These are phyloP conservation scores for Camellia lanceoleosa DNA, from an alignment of 148 eudicot species.

Conservation along the genomic window DNA sequence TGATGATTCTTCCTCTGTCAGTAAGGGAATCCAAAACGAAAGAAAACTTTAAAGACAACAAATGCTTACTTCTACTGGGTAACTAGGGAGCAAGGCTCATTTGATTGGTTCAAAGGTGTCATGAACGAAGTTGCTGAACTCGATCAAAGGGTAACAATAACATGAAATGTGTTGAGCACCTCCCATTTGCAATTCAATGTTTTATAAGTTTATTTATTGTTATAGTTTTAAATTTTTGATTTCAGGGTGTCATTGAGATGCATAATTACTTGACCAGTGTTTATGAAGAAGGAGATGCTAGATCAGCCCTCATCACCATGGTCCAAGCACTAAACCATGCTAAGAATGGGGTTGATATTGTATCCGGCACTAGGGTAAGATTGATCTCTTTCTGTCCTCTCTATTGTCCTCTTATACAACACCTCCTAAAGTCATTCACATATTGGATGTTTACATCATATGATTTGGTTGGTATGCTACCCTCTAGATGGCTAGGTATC, in stretches of 20 bases:
- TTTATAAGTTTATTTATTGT: background rate
- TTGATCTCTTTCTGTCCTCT: background rate
- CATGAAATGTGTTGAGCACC: background rate
- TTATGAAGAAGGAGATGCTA: conserved; percentile 97
- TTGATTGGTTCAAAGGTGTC: conserved; percentile 98
- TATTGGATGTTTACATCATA: no score
- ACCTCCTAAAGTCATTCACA: no score
- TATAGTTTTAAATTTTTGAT: conserved; percentile 1
- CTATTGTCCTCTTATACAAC: no score
- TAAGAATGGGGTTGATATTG: conserved; percentile 86
- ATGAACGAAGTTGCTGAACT: conserved; percentile 97
- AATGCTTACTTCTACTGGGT: conserved; percentile 98
- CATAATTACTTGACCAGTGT: conserved; percentile 95
- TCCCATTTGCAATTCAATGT: background rate
- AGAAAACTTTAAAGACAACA: conserved; percentile 68
- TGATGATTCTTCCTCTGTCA: conserved; percentile 24
- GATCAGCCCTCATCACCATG: conserved; percentile 97
- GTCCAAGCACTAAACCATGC: conserved; percentile 98
- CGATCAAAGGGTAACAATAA: conserved; percentile 69
- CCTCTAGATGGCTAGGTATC: no score
- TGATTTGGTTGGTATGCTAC: no score
- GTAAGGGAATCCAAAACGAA: conserved; percentile 44
- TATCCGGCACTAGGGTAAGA: conserved; percentile 89
- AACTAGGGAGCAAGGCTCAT: conserved; percentile 92
- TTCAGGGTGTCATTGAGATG: conserved; percentile 95